phyloP scores from a whole-genome alignment of 192 early-diverging fungal genomes.

The Podila epicladia region DNA sequence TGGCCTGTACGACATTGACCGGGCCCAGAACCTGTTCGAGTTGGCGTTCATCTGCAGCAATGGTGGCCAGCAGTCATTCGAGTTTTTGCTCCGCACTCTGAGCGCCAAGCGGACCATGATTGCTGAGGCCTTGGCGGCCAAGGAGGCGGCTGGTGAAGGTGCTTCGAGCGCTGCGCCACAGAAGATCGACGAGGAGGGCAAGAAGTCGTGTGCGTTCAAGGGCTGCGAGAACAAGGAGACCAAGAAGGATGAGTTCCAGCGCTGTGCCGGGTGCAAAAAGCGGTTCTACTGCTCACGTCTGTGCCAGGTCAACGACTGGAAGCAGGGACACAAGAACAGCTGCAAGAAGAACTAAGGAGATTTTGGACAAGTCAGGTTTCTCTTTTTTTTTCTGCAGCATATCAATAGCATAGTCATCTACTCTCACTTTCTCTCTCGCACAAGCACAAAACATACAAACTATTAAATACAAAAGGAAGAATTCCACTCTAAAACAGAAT shows the following conservation, averaged over 20 bases:
- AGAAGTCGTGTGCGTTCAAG: constrained; percentile 50
- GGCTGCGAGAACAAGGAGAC: constrained; percentile 55
- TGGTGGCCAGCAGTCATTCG: constrained; percentile 56
- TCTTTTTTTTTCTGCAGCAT: too few species aligned
- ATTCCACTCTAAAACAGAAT: neutral
- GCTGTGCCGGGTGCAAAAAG: constrained; percentile 60
- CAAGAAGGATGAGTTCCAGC: constrained; percentile 53
- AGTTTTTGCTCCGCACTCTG: constrained; percentile 53
- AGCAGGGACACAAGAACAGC: constrained; percentile 54
- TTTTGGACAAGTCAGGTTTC: neutral
- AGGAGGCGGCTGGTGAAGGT: constrained; percentile 45
- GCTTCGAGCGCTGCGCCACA: constrained; percentile 39
- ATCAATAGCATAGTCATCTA: neutral
- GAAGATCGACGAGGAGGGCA: constrained; percentile 18
- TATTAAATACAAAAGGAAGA: constrained; percentile 3
- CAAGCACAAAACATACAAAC: neutral
- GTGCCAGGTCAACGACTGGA: constrained; percentile 64
- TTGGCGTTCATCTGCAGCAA: constrained; percentile 55
- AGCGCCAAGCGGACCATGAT: constrained; percentile 51
- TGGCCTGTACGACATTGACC: constrained; percentile 60
- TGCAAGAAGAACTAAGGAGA: constrained; percentile 36
- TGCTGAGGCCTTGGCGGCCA: constrained; percentile 35
- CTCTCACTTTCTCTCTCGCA: neutral
- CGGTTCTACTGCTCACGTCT: constrained; percentile 60
- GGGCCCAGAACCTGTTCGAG: constrained; percentile 61